Evolutionary conservation across 2,329 filamentous ascomycete genomes (phyloP).

Genomic region (Neofusicoccum sp.): DNA sequence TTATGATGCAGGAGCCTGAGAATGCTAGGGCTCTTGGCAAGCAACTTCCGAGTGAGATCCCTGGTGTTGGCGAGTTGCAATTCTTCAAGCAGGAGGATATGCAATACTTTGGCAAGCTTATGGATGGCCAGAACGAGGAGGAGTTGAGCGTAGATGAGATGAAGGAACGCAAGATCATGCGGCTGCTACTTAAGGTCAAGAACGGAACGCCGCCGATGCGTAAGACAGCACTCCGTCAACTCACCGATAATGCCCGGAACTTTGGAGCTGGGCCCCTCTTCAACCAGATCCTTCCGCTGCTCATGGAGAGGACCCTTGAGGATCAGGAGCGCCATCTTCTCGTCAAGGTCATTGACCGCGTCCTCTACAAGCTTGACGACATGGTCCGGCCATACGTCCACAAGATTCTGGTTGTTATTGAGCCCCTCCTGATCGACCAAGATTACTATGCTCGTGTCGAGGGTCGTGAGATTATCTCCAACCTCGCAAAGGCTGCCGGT

Average conservation of each 20-base stretch:
- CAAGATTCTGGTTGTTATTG: conserved; percentile 97
- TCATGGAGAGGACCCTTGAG: conserved; percentile 98
- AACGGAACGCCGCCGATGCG: conserved; percentile 98
- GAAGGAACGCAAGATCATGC: conserved; percentile 98
- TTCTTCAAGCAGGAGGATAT: conserved; percentile 99
- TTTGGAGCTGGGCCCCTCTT: conserved; percentile 94
- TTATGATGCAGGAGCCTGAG: conserved; percentile 97
- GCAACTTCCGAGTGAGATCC: conserved; percentile 91
- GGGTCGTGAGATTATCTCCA: conserved; percentile 97
- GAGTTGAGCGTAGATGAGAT: conserved; percentile 86
- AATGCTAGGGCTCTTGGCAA: conserved; percentile 79
- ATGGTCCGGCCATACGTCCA: conserved; percentile 94
- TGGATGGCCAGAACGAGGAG: conserved; percentile 91
- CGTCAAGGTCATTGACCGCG: conserved; percentile 98
- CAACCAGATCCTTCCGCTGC: conserved; percentile 91
- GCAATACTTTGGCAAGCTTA: conserved; percentile 97
- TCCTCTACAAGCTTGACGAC: conserved; percentile 97
- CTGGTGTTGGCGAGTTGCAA: conserved; percentile 90
- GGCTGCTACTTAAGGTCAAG: conserved; percentile 94
- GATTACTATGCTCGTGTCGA: conserved; percentile 99
- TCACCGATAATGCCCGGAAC: conserved; percentile 94
- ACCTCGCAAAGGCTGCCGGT: conserved; percentile 92
- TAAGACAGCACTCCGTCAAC: conserved; percentile 93
- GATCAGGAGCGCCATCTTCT: conserved; percentile 97
- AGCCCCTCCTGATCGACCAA: conserved; percentile 97